These are phyloP conservation scores for Mycena vitilis DNA, from an alignment of 768 basidiomycete species.

Conservation along the genomic window DNA sequence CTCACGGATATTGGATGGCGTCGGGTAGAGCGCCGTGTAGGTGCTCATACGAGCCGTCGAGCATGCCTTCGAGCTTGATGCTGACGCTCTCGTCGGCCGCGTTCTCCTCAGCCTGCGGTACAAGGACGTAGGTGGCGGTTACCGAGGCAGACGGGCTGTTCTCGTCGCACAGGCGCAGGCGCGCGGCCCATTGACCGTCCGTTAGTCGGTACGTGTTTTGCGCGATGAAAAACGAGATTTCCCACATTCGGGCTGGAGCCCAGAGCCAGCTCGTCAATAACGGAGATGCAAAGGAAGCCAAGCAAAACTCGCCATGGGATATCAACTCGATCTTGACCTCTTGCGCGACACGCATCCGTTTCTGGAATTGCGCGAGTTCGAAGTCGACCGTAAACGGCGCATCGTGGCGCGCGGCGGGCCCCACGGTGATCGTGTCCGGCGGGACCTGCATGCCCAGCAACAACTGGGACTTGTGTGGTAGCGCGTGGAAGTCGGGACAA, in stretches of 20 bases:
- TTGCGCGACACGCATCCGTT: slow-evolving; percentile 59
- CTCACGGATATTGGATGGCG: slow-evolving; percentile 33
- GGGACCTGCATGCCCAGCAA: slow-evolving; percentile 32
- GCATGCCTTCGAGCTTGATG: slow-evolving; percentile 25
- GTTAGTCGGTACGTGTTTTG: neutral
- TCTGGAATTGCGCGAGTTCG: slow-evolving; percentile 57
- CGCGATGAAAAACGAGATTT: slow-evolving; percentile 44
- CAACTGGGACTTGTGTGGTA: slow-evolving; percentile 36
- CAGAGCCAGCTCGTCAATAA: neutral
- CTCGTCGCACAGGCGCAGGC: slow-evolving; percentile 19
- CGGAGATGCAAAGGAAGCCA: neutral
- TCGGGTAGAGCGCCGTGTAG: slow-evolving; percentile 30
- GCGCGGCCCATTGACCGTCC: slow-evolving; percentile 32
- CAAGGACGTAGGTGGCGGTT: slow-evolving; percentile 13
- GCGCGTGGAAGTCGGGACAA: slow-evolving; percentile 46
- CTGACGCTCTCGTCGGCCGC: slow-evolving; percentile 4
- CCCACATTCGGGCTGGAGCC: slow-evolving; percentile 50
- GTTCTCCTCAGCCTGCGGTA: neutral
- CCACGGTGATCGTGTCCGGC: slow-evolving; percentile 51
- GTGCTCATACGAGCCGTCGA: neutral
- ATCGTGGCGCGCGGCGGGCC: slow-evolving; percentile 46
- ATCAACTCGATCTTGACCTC: slow-evolving; percentile 58
- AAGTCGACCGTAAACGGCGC: slow-evolving; percentile 53
- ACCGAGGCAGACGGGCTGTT: slow-evolving; percentile 18
- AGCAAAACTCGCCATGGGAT: slow-evolving; percentile 52